Evolutionary conservation across 1,284 basidiomycete genomes (phyloP).

Genomic region (Tranzscheliella williamsii): DNA sequence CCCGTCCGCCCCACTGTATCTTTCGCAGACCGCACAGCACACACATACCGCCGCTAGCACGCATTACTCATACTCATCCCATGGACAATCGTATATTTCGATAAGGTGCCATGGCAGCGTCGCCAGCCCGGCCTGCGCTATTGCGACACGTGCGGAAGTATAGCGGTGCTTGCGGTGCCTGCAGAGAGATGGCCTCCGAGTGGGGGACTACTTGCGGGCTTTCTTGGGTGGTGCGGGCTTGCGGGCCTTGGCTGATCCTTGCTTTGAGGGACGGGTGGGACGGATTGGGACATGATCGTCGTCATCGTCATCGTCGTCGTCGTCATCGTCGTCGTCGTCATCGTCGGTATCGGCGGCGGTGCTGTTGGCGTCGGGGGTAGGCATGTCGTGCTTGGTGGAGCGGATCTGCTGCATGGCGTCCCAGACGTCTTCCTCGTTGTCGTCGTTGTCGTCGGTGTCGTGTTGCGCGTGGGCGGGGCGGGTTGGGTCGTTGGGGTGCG

Average conservation of each 20-base stretch:
- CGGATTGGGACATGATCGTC: conserved; percentile 3
- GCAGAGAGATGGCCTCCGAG: no score
- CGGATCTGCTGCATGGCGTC: conserved; percentile 28
- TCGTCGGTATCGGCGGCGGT: background rate
- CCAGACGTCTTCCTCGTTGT: conserved; percentile 32
- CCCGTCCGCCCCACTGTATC: no score
- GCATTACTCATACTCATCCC: no score
- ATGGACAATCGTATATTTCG: no score
- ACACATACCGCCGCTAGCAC: no score
- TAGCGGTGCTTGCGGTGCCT: no score
- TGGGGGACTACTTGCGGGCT: background rate
- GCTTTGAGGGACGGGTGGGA: conserved; percentile 1
- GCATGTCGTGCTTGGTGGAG: background rate
- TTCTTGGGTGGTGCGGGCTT: background rate
- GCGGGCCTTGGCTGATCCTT: conserved; percentile 3
- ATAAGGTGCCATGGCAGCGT: no score
- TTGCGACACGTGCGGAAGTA: no score
- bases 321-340: conserved; percentile 4
- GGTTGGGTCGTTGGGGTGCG: no score
- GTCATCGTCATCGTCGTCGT: conserved; percentile 7
- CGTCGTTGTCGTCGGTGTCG: conserved; percentile 7
- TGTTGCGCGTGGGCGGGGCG: background rate
- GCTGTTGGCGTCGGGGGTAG: background rate
- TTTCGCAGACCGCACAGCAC: no score
- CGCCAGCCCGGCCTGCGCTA: no score